Conservation (phyloP, 2,329 filamentous ascomycete genomes). For the Fusarium avenaceum region DNA sequence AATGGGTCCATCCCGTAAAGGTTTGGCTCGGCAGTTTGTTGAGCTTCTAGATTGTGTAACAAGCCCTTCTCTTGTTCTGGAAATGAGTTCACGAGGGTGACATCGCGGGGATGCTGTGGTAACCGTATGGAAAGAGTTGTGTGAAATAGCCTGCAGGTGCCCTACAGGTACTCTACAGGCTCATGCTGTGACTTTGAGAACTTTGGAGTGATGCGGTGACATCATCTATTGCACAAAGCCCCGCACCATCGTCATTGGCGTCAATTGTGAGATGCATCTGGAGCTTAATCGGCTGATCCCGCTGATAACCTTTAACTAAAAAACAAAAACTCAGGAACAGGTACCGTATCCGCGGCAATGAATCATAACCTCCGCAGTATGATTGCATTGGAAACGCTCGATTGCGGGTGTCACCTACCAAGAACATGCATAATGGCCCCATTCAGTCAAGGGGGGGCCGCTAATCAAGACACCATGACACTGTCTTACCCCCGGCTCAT, state of each 20-base stretch:
- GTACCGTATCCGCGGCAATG: background rate
- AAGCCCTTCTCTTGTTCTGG: background rate
- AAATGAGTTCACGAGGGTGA: background rate
- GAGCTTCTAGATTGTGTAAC: background rate
- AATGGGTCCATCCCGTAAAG: slow-evolving; percentile 2
- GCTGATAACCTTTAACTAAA: background rate
- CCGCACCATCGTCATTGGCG: background rate
- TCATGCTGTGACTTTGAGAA: background rate
- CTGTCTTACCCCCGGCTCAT: slow-evolving; percentile 3
- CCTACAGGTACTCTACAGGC: background rate
- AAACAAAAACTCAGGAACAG: background rate
- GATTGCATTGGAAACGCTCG: background rate
- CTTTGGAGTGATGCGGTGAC: background rate
- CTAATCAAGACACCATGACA: slow-evolving; percentile 7
- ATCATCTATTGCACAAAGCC: background rate
- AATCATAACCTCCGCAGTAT: background rate
- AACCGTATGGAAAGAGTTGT: background rate
- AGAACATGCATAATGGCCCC: background rate
- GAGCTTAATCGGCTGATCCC: background rate
- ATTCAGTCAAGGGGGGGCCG: background rate
- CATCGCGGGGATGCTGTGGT: too few species aligned
- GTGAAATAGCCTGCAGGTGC: background rate
- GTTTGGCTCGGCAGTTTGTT: slow-evolving; percentile 24
- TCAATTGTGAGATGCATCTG: background rate
- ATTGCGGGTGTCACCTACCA: background rate